Evolutionary conservation across 2,329 filamentous ascomycete genomes (phyloP), one percentile per base, ranked within the genome.

Genomic region (Fusarium sp.): DNA sequence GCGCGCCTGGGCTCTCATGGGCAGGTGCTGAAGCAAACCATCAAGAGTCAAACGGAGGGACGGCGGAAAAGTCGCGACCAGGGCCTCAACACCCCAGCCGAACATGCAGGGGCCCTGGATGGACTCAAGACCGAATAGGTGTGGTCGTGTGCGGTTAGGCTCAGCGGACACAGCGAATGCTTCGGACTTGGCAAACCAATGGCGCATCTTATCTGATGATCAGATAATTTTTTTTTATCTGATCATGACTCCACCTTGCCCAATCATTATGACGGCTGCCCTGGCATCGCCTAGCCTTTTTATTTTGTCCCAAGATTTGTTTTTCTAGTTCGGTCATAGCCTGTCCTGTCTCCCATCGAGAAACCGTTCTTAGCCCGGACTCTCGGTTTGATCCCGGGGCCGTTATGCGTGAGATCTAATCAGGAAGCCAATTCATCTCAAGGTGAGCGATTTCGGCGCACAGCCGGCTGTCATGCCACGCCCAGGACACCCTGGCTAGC

Each of bases 171-270:
- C 20, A 25, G 38, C 43, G 9, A 22, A 22, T 35, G 47, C 50
- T 27, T 59, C 56, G 32, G 79, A 33, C 52, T 33, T 45, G 37
- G 67, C 69, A 67, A 45, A 27, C 63, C 37, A 66, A 52, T 69
- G 43, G 56, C 54, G 54, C 65, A 72, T 68, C 70, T 76, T 74
- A 76, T 76, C 73, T 74, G 73, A 76, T 76, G 63, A 76, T 76
- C 73, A 76, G 72, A 76, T 76, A 76, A 74, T 43, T 35, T 25
- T 47, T 47, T 47, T 47, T 62, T 47, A 63, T 60, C 63, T 69
- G 60, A 69, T 65, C 56, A 63, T 62, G 61, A 33, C 33, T 45
- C 68, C 65, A 54, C 20, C 10, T 7, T n/a, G 35, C 9, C 70
- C 65, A 58, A 70, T 67, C 43, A 37, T 60, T 6, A 22, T 11